Conservation (phyloP, 1,284 basidiomycete genomes). For the Trametes versicolor region DNA sequence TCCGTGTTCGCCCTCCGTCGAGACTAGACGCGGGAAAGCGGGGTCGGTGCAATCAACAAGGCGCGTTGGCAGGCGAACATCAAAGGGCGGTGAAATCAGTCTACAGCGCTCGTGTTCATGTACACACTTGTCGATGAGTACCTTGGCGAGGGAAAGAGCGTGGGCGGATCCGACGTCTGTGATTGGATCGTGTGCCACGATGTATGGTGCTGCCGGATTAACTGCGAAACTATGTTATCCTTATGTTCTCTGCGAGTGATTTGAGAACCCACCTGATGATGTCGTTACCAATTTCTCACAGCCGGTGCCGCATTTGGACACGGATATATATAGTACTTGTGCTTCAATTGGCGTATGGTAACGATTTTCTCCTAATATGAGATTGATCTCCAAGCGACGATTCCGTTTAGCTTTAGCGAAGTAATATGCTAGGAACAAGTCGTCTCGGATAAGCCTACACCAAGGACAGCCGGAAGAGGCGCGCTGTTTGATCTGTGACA, state of each 20-base stretch:
- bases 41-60: conserved; percentile 23
- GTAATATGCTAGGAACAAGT: no score
- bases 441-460: neutral
- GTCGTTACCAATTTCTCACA: neutral
- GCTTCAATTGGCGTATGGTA: no score
- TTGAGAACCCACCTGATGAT: neutral
- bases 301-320: no score
- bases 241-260: neutral
- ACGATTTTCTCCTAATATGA: no score
- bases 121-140: neutral
- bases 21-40: neutral
- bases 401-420: no score
- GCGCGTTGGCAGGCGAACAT: conserved; percentile 15
- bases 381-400: no score
- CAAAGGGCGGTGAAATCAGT: neutral
- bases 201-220: conserved; percentile 19
- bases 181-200: neutral
- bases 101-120: conserved; percentile 4
- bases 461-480: neutral
- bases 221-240: neutral
- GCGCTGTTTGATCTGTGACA: neutral
- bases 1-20: neutral
- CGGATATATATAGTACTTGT: no score
- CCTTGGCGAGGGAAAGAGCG: neutral
- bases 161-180: conserved; percentile 4